A percentile compares a stretch with the other conserved stretches of the same genome.
phyloP scores from a whole-genome alignment of 2,329 filamentous ascomycete genomes.

The Cercospora berteroae region DNA sequence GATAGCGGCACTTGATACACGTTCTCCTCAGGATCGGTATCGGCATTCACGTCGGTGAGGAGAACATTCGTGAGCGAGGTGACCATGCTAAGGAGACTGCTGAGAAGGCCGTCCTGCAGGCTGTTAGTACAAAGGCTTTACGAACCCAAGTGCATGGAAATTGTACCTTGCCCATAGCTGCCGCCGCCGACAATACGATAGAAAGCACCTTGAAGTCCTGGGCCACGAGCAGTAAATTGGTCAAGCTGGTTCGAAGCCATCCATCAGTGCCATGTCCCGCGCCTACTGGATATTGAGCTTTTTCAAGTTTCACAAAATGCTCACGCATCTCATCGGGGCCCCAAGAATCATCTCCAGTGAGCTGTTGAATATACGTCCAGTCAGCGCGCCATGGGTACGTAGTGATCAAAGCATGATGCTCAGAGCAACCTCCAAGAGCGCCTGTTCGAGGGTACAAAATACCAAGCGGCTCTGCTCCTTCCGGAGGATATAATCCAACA shows the following conservation, averaged over 20 bases:
- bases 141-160: conserved; percentile 26
- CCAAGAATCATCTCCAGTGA: conserved; percentile 64
- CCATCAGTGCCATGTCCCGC: conserved; percentile 57
- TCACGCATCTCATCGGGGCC: conserved; percentile 56
- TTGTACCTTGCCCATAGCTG: conserved; percentile 54
- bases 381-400: conserved; percentile 60
- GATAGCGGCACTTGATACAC: conserved; percentile 59
- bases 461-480: conserved; percentile 53
- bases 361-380: conserved; percentile 56
- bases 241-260: conserved; percentile 55
- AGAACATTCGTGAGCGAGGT: conserved; percentile 24
- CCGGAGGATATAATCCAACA: conserved; percentile 55
- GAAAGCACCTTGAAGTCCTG: conserved; percentile 56
- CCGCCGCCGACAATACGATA: conserved; percentile 52
- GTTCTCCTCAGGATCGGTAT: conserved; percentile 49
- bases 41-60: conserved; percentile 45
- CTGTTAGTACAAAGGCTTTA: conserved; percentile 43
- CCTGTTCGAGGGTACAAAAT: conserved; percentile 59
- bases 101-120: conserved; percentile 29
- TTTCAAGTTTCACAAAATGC: conserved; percentile 56
- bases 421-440: conserved; percentile 51
- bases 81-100: conserved; percentile 30
- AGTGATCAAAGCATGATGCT: conserved; percentile 61
- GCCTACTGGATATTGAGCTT: conserved; percentile 50
- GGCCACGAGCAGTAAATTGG: conserved; percentile 53